Percentiles rank a stretch among this genome's conserved stretches.
Conservation (phyloP, 2,329 filamentous ascomycete genomes). For the Paecilomyces formosus region DNA sequence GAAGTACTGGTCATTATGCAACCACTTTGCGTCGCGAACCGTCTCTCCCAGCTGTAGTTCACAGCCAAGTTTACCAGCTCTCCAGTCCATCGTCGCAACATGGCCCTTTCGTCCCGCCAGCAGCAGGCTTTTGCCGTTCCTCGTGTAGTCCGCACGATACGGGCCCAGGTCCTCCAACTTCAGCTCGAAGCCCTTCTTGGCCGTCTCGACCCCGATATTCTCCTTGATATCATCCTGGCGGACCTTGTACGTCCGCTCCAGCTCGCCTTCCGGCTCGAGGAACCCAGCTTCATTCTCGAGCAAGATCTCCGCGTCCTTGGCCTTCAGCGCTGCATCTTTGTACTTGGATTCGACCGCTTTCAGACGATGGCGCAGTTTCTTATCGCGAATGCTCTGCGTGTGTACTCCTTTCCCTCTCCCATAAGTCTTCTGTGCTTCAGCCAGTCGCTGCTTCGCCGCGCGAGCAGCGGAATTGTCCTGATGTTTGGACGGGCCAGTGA, state of each 20-base stretch:
- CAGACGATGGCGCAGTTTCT: constrained; percentile 78
- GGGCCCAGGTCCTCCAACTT: constrained; percentile 76
- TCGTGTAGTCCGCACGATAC: constrained; percentile 80
- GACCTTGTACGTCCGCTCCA: constrained; percentile 89
- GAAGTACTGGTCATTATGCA: constrained; percentile 90
- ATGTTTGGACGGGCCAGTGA: constrained; percentile 11
- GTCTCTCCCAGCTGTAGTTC: constrained; percentile 90
- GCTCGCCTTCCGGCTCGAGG: constrained; percentile 76
- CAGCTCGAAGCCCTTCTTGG: constrained; percentile 88
- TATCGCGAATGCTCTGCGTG: constrained; percentile 70
- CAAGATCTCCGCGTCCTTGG: constrained; percentile 92
- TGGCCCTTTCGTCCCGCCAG: constrained; percentile 88
- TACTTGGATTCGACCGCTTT: constrained; percentile 74
- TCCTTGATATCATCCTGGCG: constrained; percentile 76
- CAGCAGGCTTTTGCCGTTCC: constrained; percentile 79
- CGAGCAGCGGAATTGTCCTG: constrained; percentile 22
- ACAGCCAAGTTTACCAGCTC: constrained; percentile 81
- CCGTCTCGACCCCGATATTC: constrained; percentile 71
- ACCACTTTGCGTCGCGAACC: constrained; percentile 78
- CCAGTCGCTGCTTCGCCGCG: constrained; percentile 31
- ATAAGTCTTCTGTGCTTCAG: constrained; percentile 64
- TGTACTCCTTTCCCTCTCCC: constrained; percentile 74
- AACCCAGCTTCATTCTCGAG: constrained; percentile 81
- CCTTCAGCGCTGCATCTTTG: constrained; percentile 69
- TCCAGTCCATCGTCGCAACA: constrained; percentile 94